Conservation (phyloP, 169 alveolate species). For the Theileria annulata region DNA sequence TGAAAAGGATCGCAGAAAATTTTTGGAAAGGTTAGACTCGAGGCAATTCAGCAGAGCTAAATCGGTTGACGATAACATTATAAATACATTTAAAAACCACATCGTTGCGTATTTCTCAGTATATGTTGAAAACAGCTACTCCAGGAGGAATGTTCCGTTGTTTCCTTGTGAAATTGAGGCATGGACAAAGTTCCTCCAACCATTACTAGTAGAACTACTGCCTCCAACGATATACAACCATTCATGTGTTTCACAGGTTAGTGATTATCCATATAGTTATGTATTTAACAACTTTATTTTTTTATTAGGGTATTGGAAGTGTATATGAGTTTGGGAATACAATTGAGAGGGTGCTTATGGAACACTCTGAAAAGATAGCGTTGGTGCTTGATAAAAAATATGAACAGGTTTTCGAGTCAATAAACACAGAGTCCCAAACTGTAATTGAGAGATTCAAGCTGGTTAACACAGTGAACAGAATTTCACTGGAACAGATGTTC, state of each 20-base stretch:
- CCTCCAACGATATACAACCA: slow-evolving; percentile 67
- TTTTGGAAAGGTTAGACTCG: not conserved
- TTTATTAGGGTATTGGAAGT: not conserved
- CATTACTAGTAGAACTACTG: slow-evolving; percentile 59
- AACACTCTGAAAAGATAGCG: slow-evolving; percentile 8
- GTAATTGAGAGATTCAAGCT: slow-evolving; percentile 14
- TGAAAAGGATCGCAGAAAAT: not conserved
- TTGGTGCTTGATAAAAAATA: not conserved
- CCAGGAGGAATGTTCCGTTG: slow-evolving; percentile 75
- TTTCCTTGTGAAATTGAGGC: slow-evolving; percentile 80
- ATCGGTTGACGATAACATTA: slow-evolving; percentile 38
- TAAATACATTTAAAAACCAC: slow-evolving; percentile 60
- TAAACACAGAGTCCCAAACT: slow-evolving; percentile 2
- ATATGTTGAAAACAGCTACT: slow-evolving; percentile 42
- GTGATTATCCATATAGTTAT: too few relatives aligned
- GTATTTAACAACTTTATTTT: too few relatives aligned
- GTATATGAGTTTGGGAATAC: slow-evolving; percentile 17
- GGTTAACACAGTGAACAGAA: slow-evolving; percentile 57
- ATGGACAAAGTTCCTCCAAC: slow-evolving; percentile 77
- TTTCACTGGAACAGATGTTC: slow-evolving; percentile 81
- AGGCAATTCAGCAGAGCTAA: not conserved
- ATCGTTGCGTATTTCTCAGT: slow-evolving; percentile 67
- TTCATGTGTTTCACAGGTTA: slow-evolving; percentile 41
- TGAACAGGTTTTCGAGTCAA: slow-evolving; percentile 7
- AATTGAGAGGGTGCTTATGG: slow-evolving; percentile 15